These are phyloP conservation scores for Escallonia herrerae DNA, from an alignment of 129 eudicot genomes.

Conservation along the genomic window DNA sequence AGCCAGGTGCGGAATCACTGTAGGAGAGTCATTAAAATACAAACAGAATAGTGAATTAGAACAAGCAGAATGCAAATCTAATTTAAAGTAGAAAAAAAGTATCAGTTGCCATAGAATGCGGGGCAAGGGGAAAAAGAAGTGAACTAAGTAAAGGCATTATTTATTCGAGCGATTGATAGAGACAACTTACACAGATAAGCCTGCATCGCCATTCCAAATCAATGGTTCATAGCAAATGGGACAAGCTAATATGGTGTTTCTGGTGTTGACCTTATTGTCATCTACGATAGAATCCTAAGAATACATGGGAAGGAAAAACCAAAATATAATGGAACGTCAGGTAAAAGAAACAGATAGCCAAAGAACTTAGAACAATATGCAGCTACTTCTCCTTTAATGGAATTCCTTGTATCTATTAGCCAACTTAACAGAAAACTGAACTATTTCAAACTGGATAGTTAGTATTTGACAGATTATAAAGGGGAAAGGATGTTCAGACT, in stretches of 20 bases:
- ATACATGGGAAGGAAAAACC: background rate
- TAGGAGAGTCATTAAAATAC: conserved; percentile 6
- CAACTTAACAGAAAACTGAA: too few species aligned
- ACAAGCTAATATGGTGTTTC: conserved; percentile 52
- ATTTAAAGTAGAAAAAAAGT: background rate
- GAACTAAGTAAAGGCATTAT: background rate
- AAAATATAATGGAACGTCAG: background rate
- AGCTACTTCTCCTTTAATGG: background rate
- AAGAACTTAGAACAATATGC: background rate
- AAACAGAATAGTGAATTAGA: background rate
- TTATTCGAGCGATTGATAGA: background rate
- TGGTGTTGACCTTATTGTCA: conserved; percentile 24
- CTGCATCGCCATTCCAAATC: conserved; percentile 40
- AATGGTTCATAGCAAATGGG: conserved; percentile 67
- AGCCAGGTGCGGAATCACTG: conserved; percentile 50
- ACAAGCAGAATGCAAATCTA: conserved; percentile 1
- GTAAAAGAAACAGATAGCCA: background rate
- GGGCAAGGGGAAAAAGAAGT: background rate
- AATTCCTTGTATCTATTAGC: too few species aligned
- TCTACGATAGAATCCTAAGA: conserved; percentile 35
- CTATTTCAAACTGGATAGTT: too few species aligned
- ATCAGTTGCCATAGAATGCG: background rate
- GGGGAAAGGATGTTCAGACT: too few species aligned
- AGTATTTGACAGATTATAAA: too few species aligned
- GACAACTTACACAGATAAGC: conserved; percentile 62